Evolutionary conservation across 345 rosid species (phyloP).

Genomic region (Abelmoschus esculentus): DNA sequence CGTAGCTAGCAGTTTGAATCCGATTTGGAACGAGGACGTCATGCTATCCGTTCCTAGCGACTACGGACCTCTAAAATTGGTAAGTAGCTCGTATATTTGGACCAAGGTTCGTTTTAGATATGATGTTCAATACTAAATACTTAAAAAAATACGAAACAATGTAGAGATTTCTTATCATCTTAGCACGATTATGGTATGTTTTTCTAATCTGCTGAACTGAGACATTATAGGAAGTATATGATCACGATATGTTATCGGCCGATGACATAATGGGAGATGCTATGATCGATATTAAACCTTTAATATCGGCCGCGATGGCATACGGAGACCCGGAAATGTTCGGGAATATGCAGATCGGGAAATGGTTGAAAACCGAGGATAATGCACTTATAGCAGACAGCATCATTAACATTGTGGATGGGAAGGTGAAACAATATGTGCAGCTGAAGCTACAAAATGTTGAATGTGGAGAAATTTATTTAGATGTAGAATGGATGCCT

Average conservation of each 20-base stretch:
- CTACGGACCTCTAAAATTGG: constrained; percentile 60
- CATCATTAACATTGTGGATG: constrained; percentile 74
- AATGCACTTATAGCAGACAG: constrained; percentile 88
- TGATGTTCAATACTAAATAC: no score
- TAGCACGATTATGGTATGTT: not conserved
- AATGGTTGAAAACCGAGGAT: constrained; percentile 81
- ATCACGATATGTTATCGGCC: constrained; percentile 80
- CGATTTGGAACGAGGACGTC: constrained; percentile 69
- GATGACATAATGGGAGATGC: constrained; percentile 99
- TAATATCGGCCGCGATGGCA: constrained; percentile 88
- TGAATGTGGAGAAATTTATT: constrained; percentile 74
- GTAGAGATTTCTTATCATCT: no score
- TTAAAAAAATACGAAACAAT: no score
- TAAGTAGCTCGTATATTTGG: constrained; percentile 15
- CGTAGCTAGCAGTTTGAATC: constrained; percentile 61
- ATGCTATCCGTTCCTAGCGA: constrained; percentile 68
- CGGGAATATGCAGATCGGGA: constrained; percentile 92
- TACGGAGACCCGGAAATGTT: constrained; percentile 85
- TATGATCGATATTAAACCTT: constrained; percentile 78
- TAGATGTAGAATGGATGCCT: constrained; percentile 73
- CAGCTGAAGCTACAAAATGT: constrained; percentile 86
- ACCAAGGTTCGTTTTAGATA: no score
- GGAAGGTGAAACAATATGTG: constrained; percentile 79
- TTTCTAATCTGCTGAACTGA: not conserved
- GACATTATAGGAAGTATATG: constrained; percentile 67